These are phyloP conservation scores for Candida loeiensis DNA, from an alignment of 805 yeast species.

Conservation along the genomic window DNA sequence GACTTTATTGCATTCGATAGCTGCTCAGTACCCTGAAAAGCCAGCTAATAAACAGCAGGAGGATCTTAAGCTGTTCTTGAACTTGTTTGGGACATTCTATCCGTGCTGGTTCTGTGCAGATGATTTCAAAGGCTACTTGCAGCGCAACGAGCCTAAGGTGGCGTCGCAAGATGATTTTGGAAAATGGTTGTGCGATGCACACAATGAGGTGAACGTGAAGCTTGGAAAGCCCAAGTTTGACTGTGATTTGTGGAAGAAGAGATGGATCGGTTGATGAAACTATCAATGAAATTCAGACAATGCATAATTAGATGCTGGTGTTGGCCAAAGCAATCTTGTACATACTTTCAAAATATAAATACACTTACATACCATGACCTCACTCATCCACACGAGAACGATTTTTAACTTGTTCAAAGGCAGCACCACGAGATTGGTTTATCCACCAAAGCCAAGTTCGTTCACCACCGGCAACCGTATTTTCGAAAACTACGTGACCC, in stretches of 20 bases:
- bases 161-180: slow-evolving; percentile 76
- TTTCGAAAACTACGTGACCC: slow-evolving; percentile 44
- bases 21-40: slow-evolving; percentile 77
- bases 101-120: slow-evolving; percentile 94
- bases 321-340: background rate
- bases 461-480: slow-evolving; percentile 39
- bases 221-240: slow-evolving; percentile 84
- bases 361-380: slow-evolving; percentile 2
- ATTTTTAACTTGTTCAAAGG: slow-evolving; percentile 5
- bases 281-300: background rate
- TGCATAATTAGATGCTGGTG: background rate
- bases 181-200: slow-evolving; percentile 91
- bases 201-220: slow-evolving; percentile 85
- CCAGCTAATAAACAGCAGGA: slow-evolving; percentile 62
- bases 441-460: slow-evolving; percentile 37
- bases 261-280: slow-evolving; percentile 55
- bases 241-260: slow-evolving; percentile 83
- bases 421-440: slow-evolving; percentile 25
- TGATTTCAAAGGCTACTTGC: slow-evolving; percentile 68
- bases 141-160: slow-evolving; percentile 52
- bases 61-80: slow-evolving; percentile 69
- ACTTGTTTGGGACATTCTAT: slow-evolving; percentile 71
- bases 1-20: slow-evolving; percentile 87
- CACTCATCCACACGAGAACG: slow-evolving; percentile 6
- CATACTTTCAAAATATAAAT: slow-evolving; percentile 1